These are phyloP conservation scores for Fraxinus anomala DNA, from an alignment of 257 asterid species.

Conservation along the genomic window DNA sequence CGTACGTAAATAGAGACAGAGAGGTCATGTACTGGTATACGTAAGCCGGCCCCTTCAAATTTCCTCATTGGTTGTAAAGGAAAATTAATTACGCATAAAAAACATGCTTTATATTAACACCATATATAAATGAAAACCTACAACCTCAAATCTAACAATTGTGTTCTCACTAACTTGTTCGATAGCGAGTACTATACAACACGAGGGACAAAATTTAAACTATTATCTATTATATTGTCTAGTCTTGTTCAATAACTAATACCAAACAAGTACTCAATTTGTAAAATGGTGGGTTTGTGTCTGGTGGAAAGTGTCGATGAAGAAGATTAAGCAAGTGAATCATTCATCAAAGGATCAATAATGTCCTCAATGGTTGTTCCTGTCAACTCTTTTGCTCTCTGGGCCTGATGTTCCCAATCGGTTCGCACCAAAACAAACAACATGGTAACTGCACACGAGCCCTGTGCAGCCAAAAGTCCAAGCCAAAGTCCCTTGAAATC, in stretches of 20 bases:
- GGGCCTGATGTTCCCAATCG: slow-evolving; percentile 57
- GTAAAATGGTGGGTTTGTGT: not conserved
- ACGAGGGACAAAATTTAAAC: not conserved
- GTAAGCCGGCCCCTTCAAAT: slow-evolving; percentile 32
- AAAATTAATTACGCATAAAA: not conserved
- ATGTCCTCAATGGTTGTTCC: slow-evolving; percentile 28
- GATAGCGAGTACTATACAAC: not conserved
- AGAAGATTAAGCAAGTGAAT: slow-evolving; percentile 33
- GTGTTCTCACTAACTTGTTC: not conserved
- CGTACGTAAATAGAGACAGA: not conserved
- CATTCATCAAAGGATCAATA: slow-evolving; percentile 24
- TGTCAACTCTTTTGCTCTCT: slow-evolving; percentile 50
- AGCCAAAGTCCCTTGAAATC: slow-evolving; percentile 61
- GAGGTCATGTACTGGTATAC: slow-evolving; percentile 36
- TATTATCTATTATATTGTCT: not conserved
- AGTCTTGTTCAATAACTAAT: not conserved
- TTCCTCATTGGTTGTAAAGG: not conserved
- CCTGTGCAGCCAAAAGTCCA: slow-evolving; percentile 63
- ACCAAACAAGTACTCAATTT: not conserved
- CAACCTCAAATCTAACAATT: not conserved
- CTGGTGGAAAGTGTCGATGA: not conserved
- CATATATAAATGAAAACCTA: not conserved
- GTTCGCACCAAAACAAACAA: slow-evolving; percentile 43
- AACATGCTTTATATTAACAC: not conserved
- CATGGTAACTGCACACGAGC: slow-evolving; percentile 53